Evolutionary conservation across 202 grass and related monocot genomes (phyloP).

Genomic region (Cymbopogon flexuosus): DNA sequence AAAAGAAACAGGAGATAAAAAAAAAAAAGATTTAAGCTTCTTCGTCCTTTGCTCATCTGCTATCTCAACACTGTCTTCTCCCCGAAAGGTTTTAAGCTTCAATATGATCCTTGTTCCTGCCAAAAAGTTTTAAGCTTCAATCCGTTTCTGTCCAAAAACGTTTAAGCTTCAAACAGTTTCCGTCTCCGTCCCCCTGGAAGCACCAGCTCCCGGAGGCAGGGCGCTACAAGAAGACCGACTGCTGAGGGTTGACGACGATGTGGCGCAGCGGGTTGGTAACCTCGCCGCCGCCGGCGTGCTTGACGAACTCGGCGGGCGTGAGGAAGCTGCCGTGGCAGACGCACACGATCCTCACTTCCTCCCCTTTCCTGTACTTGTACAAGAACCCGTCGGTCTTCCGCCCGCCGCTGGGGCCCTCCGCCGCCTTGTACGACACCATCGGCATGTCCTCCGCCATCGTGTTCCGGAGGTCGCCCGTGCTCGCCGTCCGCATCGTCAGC

Average conservation of each 20-base stretch:
- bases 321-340: conserved; percentile 94
- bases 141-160: too few species aligned
- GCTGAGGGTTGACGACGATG: conserved; percentile 58
- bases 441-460: conserved; percentile 94
- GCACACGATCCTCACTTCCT: conserved; percentile 88
- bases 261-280: conserved; percentile 77
- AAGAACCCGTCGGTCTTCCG: conserved; percentile 77
- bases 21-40: not conserved
- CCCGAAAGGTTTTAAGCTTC: not conserved
- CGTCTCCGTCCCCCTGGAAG: not conserved
- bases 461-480: conserved; percentile 54
- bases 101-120: not conserved
- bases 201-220: too few species aligned
- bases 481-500: conserved; percentile 41
- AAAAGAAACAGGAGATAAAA: not conserved
- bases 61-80: not conserved
- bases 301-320: conserved; percentile 80
- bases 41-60: not conserved
- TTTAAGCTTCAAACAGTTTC: too few species aligned
- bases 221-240: conserved; percentile 50
- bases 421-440: conserved; percentile 69
- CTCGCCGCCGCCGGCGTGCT: conserved; percentile 71
- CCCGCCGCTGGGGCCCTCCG: conserved; percentile 21
- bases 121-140: not conserved
- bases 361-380: conserved; percentile 75